phyloP scores from a whole-genome alignment of 2,329 filamentous ascomycete genomes.

The Trichoderma pleuroti region DNA sequence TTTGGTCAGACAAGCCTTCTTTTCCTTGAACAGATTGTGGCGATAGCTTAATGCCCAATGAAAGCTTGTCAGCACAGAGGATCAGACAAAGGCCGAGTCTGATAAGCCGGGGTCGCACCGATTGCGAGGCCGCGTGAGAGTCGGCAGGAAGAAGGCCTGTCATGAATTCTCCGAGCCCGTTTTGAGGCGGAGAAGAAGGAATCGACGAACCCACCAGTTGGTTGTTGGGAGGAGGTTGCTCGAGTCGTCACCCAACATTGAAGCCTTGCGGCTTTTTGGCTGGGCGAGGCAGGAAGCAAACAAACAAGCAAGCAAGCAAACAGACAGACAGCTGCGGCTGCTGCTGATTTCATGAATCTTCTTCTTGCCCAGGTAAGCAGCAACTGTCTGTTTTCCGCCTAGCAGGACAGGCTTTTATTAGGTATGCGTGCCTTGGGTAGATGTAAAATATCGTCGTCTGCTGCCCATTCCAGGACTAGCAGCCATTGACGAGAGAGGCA shows the following conservation, averaged over 20 bases:
- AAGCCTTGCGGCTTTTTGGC: not conserved
- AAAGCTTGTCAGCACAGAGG: not conserved
- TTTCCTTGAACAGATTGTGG: not conserved
- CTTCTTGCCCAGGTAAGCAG: not conserved
- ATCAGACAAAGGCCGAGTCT: not conserved
- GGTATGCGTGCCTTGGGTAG: too few species aligned
- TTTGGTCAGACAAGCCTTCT: conserved; percentile 1
- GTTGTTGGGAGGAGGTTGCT: not conserved
- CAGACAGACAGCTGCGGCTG: not conserved
- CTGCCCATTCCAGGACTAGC: not conserved
- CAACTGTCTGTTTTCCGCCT: not conserved
- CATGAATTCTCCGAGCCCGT: not conserved
- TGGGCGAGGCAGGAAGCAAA: not conserved
- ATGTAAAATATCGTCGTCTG: not conserved
- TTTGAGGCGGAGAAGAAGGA: not conserved
- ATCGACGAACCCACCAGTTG: not conserved
- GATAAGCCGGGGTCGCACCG: not conserved
- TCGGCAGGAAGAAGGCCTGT: not conserved
- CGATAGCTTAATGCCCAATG: not conserved
- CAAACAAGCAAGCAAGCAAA: not conserved
- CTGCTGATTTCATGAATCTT: not conserved
- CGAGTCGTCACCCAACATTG: not conserved
- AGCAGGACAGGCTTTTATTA: not conserved
- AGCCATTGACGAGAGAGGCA: not conserved
- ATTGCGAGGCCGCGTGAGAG: not conserved